Percentiles rank a stretch among this genome's conserved stretches.
phyloP scores from a whole-genome alignment of 306 rosid species.

The Luffa aegyptiaca region DNA sequence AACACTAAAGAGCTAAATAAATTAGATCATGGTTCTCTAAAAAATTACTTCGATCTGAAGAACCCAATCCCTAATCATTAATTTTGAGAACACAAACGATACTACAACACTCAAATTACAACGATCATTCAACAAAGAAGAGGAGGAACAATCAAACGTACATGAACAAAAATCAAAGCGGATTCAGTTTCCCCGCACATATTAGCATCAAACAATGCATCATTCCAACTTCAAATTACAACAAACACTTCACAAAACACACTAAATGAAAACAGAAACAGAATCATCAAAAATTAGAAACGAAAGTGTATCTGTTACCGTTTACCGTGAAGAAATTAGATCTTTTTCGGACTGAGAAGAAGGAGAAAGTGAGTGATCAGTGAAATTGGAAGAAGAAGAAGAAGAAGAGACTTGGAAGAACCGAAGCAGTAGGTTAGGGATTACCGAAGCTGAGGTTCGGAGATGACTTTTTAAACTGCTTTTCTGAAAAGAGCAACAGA shows the following conservation, averaged over 20 bases:
- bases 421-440: slow-evolving; percentile 7
- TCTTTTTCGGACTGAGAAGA: neutral
- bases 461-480: neutral
- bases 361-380: neutral
- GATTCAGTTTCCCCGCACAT: neutral
- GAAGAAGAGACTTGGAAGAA: neutral
- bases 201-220: neutral
- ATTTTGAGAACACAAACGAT: neutral
- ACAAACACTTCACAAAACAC: neutral
- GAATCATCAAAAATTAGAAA: neutral
- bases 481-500: neutral
- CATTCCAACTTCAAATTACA: neutral
- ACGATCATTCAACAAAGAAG: neutral
- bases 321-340: neutral
- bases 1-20: neutral
- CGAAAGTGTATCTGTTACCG: neutral
- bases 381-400: neutral
- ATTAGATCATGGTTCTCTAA: neutral
- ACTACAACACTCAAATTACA: neutral
- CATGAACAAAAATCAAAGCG: neutral
- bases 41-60: neutral
- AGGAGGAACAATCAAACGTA: neutral
- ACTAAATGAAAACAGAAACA: neutral
- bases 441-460: slow-evolving; percentile 20
- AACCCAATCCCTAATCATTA: neutral